These are phyloP conservation scores for Clarireedia paspali DNA, from an alignment of 2,329 filamentous ascomycete species.

Conservation along the genomic window DNA sequence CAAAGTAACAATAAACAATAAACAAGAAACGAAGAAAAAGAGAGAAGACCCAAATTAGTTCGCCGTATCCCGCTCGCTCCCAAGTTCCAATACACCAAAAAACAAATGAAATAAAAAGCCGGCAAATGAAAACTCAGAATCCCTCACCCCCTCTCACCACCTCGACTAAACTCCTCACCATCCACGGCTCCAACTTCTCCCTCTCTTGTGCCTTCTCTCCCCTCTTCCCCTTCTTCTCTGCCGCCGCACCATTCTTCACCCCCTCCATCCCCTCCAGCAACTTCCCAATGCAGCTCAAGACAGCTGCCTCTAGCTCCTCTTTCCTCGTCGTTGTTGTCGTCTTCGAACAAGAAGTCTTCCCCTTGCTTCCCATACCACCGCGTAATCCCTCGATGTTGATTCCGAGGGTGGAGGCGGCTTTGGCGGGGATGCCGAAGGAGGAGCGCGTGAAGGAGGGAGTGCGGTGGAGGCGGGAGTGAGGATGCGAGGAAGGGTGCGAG, in stretches of 20 bases:
- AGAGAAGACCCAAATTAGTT: no score
- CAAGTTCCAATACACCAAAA: no score
- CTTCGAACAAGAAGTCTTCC: no score
- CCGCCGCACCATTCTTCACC: background rate
- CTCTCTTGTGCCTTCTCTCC: background rate
- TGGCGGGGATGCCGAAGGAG: constrained; percentile 8
- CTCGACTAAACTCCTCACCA: constrained; percentile 12
- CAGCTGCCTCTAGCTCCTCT: constrained; percentile 2
- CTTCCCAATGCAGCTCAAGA: constrained; percentile 5
- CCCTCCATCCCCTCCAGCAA: constrained; percentile 9
- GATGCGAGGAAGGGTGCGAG: background rate
- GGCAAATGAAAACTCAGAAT: background rate
- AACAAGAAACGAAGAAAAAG: no score
- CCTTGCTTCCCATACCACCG: background rate
- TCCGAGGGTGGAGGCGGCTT: constrained; percentile 13
- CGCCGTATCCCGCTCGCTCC: no score
- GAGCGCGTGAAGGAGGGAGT: constrained; percentile 2
- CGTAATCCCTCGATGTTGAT: background rate
- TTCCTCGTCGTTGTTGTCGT: background rate
- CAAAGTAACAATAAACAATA: no score
- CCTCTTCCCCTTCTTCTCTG: constrained; percentile 3
- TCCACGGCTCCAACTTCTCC: constrained; percentile 4
- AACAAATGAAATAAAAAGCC: no score
- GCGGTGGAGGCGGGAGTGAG: background rate
- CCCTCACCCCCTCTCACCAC: constrained; percentile 13